Percentiles rank a stretch among this genome's conserved stretches.
These are phyloP conservation scores for Hippophae tibetana DNA, from an alignment of 306 rosid species.

Conservation along the genomic window DNA sequence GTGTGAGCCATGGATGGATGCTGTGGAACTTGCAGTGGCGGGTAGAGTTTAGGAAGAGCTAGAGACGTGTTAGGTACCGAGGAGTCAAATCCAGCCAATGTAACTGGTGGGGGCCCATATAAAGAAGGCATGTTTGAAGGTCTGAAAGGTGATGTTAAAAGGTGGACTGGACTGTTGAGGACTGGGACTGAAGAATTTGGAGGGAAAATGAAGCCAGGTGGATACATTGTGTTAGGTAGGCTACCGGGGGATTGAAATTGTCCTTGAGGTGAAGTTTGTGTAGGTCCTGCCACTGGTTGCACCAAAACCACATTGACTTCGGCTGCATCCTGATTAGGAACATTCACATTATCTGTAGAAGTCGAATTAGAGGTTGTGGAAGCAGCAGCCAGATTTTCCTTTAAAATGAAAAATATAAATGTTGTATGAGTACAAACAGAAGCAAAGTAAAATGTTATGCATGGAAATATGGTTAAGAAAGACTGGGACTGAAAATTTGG, in stretches of 20 bases:
- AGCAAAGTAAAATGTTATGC: neutral
- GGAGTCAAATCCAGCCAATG: constrained; percentile 33
- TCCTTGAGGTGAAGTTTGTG: constrained; percentile 32
- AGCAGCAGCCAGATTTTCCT: constrained; percentile 65
- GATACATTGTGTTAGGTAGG: constrained; percentile 30
- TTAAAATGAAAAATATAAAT: constrained; percentile 17
- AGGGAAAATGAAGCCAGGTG: constrained; percentile 27
- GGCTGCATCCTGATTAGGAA: constrained; percentile 25
- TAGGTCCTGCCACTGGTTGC: constrained; percentile 31
- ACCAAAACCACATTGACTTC: constrained; percentile 24
- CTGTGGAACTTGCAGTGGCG: constrained; percentile 33
- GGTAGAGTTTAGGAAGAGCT: constrained; percentile 33
- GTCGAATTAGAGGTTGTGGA: constrained; percentile 33
- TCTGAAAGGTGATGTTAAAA: constrained; percentile 32
- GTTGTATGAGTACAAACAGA: constrained; percentile 5
- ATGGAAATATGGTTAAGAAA: constrained; percentile 3
- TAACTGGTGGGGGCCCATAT: constrained; percentile 47
- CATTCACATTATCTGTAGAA: constrained; percentile 27
- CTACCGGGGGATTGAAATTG: constrained; percentile 45
- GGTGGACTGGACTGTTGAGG: constrained; percentile 32
- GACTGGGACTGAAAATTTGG: constrained; percentile 15
- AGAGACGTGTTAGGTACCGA: constrained; percentile 33
- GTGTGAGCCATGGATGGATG: constrained; percentile 40
- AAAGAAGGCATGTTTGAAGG: constrained; percentile 33
- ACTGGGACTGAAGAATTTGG: constrained; percentile 33